phyloP scores from a whole-genome alignment of 2,329 filamentous ascomycete genomes.

The Alternaria hordeiaustralica region DNA sequence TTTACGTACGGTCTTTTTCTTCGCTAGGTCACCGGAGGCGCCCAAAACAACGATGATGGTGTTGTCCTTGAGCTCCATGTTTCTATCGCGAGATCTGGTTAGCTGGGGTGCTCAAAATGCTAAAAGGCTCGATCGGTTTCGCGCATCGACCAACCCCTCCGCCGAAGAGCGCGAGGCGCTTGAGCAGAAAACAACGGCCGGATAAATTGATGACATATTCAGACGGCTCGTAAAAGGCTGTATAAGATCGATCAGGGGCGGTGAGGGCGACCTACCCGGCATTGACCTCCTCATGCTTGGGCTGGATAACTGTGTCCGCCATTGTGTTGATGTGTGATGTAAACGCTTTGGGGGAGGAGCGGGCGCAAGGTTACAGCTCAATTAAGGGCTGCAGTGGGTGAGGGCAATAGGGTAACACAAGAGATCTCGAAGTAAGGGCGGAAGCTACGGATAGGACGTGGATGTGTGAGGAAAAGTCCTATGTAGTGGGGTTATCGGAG shows the following conservation, averaged over 20 bases:
- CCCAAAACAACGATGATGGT: slow-evolving; percentile 96
- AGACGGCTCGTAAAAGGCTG: neutral
- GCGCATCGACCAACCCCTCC: slow-evolving; percentile 20
- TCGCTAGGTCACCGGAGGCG: slow-evolving; percentile 95
- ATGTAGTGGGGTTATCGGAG: slow-evolving; percentile 43
- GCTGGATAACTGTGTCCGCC: slow-evolving; percentile 57
- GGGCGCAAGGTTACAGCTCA: slow-evolving; percentile 30
- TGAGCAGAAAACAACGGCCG: neutral
- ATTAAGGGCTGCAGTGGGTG: slow-evolving; percentile 25
- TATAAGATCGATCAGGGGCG: neutral
- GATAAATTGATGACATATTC: slow-evolving; percentile 8
- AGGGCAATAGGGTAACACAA: slow-evolving; percentile 11
- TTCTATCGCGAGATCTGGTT: slow-evolving; percentile 60
- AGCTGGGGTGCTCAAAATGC: slow-evolving; percentile 23
- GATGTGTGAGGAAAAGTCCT: slow-evolving; percentile 41
- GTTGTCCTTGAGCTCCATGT: slow-evolving; percentile 97
- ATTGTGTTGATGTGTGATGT: slow-evolving; percentile 39
- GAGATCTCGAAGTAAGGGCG: slow-evolving; percentile 21
- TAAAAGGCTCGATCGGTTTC: slow-evolving; percentile 1
- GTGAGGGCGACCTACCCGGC: slow-evolving; percentile 52
- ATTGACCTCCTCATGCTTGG: slow-evolving; percentile 52
- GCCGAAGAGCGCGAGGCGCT: neutral
- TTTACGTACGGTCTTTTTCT: slow-evolving; percentile 93
- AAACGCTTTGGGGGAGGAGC: slow-evolving; percentile 27
- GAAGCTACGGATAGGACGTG: slow-evolving; percentile 36